phyloP scores from a whole-genome alignment of 2,329 filamentous ascomycete genomes.

The Fusarium sororula region DNA sequence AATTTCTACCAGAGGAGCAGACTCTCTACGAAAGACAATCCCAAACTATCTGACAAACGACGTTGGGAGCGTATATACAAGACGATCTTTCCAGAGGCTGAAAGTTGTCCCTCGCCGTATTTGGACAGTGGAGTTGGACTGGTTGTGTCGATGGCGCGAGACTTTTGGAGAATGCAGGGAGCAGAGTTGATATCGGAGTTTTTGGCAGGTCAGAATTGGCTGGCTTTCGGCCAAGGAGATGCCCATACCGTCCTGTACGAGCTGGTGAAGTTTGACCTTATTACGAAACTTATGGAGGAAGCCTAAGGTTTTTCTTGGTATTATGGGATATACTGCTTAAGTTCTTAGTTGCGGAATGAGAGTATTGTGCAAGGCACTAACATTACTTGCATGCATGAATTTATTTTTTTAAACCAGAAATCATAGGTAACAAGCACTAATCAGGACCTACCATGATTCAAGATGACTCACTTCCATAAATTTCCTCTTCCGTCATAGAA shows the following conservation, averaged over 20 bases:
- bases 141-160: background rate
- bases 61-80: background rate
- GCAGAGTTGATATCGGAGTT: accelerated
- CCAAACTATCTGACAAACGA: background rate
- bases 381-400: too few relatives aligned
- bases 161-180: background rate
- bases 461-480: background rate
- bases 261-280: background rate
- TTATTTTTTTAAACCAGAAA: background rate
- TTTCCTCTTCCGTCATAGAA: background rate
- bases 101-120: background rate
- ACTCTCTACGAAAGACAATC: background rate
- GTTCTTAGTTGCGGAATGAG: background rate
- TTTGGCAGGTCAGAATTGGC: background rate
- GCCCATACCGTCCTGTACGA: background rate
- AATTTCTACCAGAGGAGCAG: background rate
- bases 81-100: accelerated
- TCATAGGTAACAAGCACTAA: background rate
- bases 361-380: background rate
- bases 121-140: background rate
- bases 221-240: accelerated
- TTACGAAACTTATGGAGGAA: background rate
- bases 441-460: background rate
- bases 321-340: too few relatives aligned
- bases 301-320: background rate